Evolutionary conservation across 495 filamentous ascomycete species (phyloP).

Genomic region (Evansstolkia leycettana): DNA sequence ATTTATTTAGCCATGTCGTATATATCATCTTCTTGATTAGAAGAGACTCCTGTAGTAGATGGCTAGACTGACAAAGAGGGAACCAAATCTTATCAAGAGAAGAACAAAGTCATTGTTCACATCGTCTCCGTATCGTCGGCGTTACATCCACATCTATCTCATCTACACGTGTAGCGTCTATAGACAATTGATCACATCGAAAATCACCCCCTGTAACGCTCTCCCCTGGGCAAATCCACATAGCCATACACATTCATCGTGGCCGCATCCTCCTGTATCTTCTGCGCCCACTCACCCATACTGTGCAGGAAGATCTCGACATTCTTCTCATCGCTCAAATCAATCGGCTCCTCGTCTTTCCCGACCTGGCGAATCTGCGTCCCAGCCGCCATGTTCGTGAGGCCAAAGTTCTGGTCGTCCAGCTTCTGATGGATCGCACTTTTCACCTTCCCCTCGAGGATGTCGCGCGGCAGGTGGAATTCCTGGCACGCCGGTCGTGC

Average conservation of each 20-base stretch:
- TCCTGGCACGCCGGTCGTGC: slow-evolving; percentile 43
- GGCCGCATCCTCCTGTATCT: slow-evolving; percentile 21
- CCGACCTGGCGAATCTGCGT: slow-evolving; percentile 42
- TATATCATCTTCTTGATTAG: no score
- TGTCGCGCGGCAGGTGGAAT: slow-evolving; percentile 31
- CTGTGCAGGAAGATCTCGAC: slow-evolving; percentile 22
- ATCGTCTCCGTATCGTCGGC: no score
- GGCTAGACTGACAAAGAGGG: no score
- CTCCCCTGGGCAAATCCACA: slow-evolving; percentile 12
- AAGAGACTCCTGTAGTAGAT: no score
- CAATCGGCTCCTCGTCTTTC: slow-evolving; percentile 39
- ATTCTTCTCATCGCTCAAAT: slow-evolving; percentile 31
- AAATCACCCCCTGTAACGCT: no score
- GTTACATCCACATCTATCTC: no score
- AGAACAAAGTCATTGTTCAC: no score
- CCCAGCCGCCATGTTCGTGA: slow-evolving; percentile 32
- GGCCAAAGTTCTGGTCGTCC: slow-evolving; percentile 32
- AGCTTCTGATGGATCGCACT: slow-evolving; percentile 33
- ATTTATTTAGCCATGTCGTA: no score
- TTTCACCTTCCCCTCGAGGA: slow-evolving; percentile 32
- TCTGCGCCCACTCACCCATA: slow-evolving; percentile 20
- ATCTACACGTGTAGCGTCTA: no score
- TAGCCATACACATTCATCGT: slow-evolving; percentile 21
- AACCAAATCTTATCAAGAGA: no score
- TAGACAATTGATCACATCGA: no score